These are phyloP conservation scores for Pascua sp. DNA, from an alignment of 1,284 basidiomycete genomes.

Conservation along the genomic window DNA sequence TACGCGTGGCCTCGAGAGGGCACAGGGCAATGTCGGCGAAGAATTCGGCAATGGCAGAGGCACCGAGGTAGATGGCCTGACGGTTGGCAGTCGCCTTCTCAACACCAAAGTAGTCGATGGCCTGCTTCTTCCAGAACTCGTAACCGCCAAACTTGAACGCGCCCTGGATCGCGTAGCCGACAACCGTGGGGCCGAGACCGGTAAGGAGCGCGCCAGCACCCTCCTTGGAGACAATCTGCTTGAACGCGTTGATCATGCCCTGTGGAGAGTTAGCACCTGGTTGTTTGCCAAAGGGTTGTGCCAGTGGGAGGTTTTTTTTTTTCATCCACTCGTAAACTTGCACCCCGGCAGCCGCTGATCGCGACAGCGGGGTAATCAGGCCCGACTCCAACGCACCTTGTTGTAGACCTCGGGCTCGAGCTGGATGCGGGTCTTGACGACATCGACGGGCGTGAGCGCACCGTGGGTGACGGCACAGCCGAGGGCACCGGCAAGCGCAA, in stretches of 20 bases:
- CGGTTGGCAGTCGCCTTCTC: constrained; percentile 84
- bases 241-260: constrained; percentile 69
- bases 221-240: constrained; percentile 74
- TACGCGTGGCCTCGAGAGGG: constrained; percentile 58
- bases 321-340: no score
- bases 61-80: constrained; percentile 88
- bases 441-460: constrained; percentile 87
- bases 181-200: constrained; percentile 83
- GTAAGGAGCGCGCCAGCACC: constrained; percentile 84
- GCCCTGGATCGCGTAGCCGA: constrained; percentile 94
- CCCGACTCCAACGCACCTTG: constrained; percentile 44
- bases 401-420: constrained; percentile 61
- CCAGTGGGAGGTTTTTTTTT: neutral
- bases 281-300: neutral
- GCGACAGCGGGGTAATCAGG: neutral
- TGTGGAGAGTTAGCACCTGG: constrained; percentile 55
- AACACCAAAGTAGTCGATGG: constrained; percentile 80
- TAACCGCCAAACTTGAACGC: constrained; percentile 94
- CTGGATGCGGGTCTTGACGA: constrained; percentile 98
- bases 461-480: constrained; percentile 94
- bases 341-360: neutral
- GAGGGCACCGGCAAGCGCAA: constrained; percentile 76
- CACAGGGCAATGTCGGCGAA: constrained; percentile 76
- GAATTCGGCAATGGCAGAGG: constrained; percentile 88
- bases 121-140: constrained; percentile 89